Percentiles rank a stretch among this genome's conserved stretches.
These are phyloP conservation scores for Sugiyamaella qingdaonensis DNA, from an alignment of 805 yeast genomes.

Conservation along the genomic window DNA sequence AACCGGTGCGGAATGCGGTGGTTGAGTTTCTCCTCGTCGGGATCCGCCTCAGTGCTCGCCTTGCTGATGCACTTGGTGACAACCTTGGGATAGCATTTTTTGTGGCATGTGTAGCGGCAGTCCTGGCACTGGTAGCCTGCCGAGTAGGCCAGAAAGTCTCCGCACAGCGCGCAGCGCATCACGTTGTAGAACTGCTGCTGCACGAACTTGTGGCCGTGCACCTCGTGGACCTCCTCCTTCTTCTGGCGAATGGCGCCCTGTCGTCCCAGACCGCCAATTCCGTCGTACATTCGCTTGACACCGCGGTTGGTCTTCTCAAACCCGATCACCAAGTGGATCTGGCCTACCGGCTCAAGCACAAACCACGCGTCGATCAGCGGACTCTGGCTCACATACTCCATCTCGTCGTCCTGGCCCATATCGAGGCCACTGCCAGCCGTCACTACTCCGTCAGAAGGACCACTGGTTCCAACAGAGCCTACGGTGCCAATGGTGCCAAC, in stretches of 20 bases:
- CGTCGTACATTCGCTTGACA: conserved; percentile 40
- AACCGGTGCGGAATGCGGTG: conserved; percentile 97
- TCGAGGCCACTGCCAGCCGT: neutral
- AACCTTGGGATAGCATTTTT: conserved; percentile 71
- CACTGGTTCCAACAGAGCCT: conserved; percentile 1
- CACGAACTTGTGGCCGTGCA: conserved; percentile 95
- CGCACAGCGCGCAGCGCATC: conserved; percentile 97
- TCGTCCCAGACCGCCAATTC: conserved; percentile 73
- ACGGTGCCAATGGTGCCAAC: conserved; percentile 1
- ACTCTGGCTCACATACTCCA: neutral
- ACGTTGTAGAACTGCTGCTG: conserved; percentile 93
- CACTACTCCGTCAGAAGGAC: neutral
- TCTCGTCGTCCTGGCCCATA: neutral
- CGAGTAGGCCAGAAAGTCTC: conserved; percentile 81
- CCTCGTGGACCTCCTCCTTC: conserved; percentile 79
- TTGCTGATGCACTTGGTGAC: conserved; percentile 78
- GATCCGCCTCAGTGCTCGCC: conserved; percentile 57
- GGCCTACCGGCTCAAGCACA: conserved; percentile 91
- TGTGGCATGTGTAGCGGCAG: conserved; percentile 72
- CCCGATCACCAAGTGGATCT: conserved; percentile 68
- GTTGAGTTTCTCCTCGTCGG: conserved; percentile 77
- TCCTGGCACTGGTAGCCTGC: conserved; percentile 79
- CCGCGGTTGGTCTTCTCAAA: conserved; percentile 65
- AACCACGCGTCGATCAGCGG: conserved; percentile 70
- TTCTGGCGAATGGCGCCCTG: conserved; percentile 97